Base-by-base conservation (phyloP, 169 alveolate species). In the Perkinsus olseni region DNA sequence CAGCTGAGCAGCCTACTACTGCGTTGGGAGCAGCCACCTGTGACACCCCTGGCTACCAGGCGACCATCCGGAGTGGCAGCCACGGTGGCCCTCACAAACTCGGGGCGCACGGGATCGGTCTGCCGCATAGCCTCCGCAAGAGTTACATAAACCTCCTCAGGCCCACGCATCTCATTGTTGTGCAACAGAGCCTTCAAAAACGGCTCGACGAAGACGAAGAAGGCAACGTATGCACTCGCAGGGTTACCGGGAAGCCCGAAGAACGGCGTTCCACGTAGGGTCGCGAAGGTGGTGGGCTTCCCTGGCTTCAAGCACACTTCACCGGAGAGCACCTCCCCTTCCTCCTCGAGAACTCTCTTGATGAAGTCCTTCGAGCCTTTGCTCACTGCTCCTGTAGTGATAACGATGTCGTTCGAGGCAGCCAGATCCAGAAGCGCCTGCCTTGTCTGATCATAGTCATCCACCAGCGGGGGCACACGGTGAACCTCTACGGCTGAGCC, bases 181-280 rank as follows among this genome's bases (percentile, higher is more conserved):
- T 91, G 8, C 11, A 95, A 34, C 37, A 38, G 28, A 74, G 92
- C 94, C 38, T 93, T 82, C 13, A 95, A 94, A 34, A 91, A 91
- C 0, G 94, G 39, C 82, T 13, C 82, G 21, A 95, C 94, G 38
- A 95, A 94, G 0, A 95, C 50, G 37, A 94, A 92, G 34, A 93
- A 34, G 24, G 96, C 74, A 0, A 95, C 97, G 74, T 94, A 95
- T 28, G 95, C 92, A 24, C 95, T 91, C 0, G 94, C 97, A 17
- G 97, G 97, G 91, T 95, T 95, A 6, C 97, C 97, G 28, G 97
- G 97, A 17, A 95, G 92, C 0, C 95, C 94, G 51, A 95, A 95
- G 13, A 93, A 93, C 0, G 94, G 62, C 74, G 92, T 40, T 0
- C 48, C 92, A 39, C 92, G 91, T 3, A 95, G 38, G 38, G 39